Evolutionary conservation across 2,329 filamentous ascomycete genomes (phyloP), one percentile per base, ranked within the genome.

Genomic region (Tolypocladium amazonense): DNA sequence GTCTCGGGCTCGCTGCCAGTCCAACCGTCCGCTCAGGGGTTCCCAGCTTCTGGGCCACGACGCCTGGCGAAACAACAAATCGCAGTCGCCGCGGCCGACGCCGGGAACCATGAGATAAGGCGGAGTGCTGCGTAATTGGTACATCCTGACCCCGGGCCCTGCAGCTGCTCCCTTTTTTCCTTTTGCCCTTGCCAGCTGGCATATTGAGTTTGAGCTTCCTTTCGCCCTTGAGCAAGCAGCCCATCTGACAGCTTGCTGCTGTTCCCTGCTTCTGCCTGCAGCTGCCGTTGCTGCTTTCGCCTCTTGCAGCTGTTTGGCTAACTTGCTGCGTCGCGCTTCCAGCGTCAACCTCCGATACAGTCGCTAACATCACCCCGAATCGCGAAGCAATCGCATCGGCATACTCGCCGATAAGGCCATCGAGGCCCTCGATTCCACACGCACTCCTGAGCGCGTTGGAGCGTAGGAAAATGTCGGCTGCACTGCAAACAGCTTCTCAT

Each of bases 401-500:
- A 38, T 52, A 50, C 37, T 43, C 9, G 33, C 15, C 57, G 35
- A 20, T 18, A 30, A 35, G 25, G 47, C 14, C 53, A n/a, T 58
- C 59, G 60, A 59, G 58, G 60, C 56, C 58, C 25, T 59, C 56
- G 54, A 60, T 41, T 56, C n/a, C 30, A 38, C 58, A 54, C 58
- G 58, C 62, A 59, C 37, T 33, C 41, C 53, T 50, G 57, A 58
- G 57, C 58, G 58, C 58, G 60, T 57, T 59, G 59, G 45, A 60
- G 65, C 65, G 65, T 43, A 67, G 65, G 62, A 73, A 69, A 60
- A 75, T 73, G 72, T 73, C 82, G 73, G 82, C 85, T 77, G 81
- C 81, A 67, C 75, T 88, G 71, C 85, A 88, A 73, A 76, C 82
- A 64, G 75, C 79, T 70, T 77, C 81, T 67, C 81, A 83, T 72